These are phyloP conservation scores for Salix viminalis DNA, from an alignment of 345 rosid species.

Conservation along the genomic window DNA sequence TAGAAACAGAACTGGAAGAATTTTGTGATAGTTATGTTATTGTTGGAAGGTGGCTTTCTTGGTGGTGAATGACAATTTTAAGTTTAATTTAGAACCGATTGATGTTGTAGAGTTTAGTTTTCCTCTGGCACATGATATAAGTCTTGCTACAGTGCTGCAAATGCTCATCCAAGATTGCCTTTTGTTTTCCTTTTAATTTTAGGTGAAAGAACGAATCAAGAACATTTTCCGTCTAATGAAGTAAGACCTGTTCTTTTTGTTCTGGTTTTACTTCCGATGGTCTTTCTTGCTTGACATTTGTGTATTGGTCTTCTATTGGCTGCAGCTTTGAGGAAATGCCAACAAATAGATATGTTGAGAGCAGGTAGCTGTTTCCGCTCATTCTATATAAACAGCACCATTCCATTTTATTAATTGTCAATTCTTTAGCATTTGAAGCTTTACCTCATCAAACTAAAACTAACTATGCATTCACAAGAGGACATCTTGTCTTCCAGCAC, in stretches of 20 bases:
- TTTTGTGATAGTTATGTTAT: not conserved
- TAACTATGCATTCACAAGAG: not conserved
- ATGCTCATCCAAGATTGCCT: not conserved
- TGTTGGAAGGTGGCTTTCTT: not conserved
- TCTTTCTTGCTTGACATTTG: slow-evolving; percentile 11
- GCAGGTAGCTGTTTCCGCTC: slow-evolving; percentile 53
- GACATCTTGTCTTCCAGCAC: not conserved
- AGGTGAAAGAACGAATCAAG: slow-evolving; percentile 81
- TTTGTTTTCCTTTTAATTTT: slow-evolving; percentile 13
- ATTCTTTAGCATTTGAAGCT: not conserved
- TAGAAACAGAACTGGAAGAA: not conserved
- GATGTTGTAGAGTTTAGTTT: not conserved
- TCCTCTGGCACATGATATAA: not conserved
- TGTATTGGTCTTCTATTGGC: slow-evolving; percentile 11
- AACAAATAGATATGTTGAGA: slow-evolving; percentile 86
- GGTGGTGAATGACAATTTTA: not conserved
- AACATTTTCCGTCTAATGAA: slow-evolving; percentile 79
- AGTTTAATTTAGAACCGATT: not conserved
- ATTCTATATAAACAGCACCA: not conserved
- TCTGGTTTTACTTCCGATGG: not conserved
- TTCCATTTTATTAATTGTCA: slow-evolving; percentile 3
- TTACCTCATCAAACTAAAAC: not conserved
- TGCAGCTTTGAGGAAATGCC: slow-evolving; percentile 97
- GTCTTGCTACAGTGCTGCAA: not conserved
- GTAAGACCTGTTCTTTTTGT: slow-evolving; percentile 32